Percentiles rank a stretch among this genome's conserved stretches.
Conservation (phyloP, 1,284 basidiomycete species). For the Rhodotorula glutinis region DNA sequence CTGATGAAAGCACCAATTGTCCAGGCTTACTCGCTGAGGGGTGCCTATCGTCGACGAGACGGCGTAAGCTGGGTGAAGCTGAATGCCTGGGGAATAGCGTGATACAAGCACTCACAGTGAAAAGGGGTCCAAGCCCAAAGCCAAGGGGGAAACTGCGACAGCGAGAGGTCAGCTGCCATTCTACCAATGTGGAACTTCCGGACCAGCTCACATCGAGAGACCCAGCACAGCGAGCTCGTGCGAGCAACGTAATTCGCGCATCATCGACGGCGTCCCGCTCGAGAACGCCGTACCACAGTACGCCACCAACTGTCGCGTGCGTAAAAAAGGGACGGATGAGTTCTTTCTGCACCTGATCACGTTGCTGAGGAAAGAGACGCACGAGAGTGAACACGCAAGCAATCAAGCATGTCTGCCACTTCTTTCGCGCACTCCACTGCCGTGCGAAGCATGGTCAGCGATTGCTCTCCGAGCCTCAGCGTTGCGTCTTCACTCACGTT, state of each 20-base stretch:
- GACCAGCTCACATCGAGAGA: constrained; percentile 23
- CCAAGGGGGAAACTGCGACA: constrained; percentile 32
- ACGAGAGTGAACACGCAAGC: constrained; percentile 29
- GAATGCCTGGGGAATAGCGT: too few relatives aligned
- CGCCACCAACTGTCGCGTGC: constrained; percentile 8
- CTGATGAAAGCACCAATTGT: background rate
- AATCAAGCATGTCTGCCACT: constrained; percentile 32
- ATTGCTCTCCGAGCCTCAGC: too few relatives aligned
- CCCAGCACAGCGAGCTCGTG: constrained; percentile 28
- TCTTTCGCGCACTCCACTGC: constrained; percentile 30
- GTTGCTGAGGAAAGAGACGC: background rate
- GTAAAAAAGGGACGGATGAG: background rate
- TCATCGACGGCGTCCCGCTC: constrained; percentile 27
- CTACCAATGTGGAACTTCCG: background rate
- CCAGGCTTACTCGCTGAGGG: constrained; percentile 22
- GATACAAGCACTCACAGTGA: constrained; percentile 7
- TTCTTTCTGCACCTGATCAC: too few relatives aligned
- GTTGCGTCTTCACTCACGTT: constrained; percentile 12
- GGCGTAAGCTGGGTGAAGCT: background rate
- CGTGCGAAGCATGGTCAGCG: background rate
- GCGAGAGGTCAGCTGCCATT: background rate
- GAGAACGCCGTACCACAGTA: constrained; percentile 30
- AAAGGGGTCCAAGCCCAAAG: constrained; percentile 31
- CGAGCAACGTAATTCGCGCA: constrained; percentile 25
- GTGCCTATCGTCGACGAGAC: constrained; percentile 11